Percentiles rank a stretch among this genome's conserved stretches.
phyloP scores from a whole-genome alignment of 371 early-diverging fungal genomes.

The Nematocida ironsii region DNA sequence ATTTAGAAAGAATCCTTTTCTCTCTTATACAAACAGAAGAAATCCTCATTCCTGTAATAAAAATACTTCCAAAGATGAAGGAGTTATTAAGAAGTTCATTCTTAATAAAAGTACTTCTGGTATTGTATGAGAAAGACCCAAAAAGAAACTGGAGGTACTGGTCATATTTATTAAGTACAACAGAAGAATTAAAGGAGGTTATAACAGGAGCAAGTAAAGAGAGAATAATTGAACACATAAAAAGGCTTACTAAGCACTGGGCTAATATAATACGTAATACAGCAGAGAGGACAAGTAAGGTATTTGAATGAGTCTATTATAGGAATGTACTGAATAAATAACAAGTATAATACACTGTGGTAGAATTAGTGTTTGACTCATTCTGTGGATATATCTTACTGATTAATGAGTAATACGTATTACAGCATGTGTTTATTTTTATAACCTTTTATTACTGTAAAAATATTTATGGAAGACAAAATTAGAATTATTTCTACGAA shows the following conservation, averaged over 20 bases:
- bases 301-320: not conserved
- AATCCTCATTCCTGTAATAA: not conserved
- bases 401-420: too few relatives aligned
- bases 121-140: slow-evolving; percentile 39
- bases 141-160: slow-evolving; percentile 52
- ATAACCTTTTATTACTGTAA: not conserved
- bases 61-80: slow-evolving; percentile 3
- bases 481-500: not conserved
- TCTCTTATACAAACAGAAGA: not conserved
- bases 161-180: slow-evolving; percentile 9
- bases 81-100: not conserved
- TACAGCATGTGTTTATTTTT: too few relatives aligned
- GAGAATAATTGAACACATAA: not conserved
- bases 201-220: slow-evolving; percentile 1
- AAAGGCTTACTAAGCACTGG: slow-evolving; percentile 45
- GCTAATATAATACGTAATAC: slow-evolving; percentile 25
- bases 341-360: not conserved
- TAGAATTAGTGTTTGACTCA: too few relatives aligned
- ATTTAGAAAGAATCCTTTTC: slow-evolving; percentile 21
- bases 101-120: not conserved
- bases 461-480: slow-evolving; percentile 42
- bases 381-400: too few relatives aligned
- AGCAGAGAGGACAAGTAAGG: not conserved
- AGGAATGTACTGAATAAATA: slow-evolving; percentile 28
- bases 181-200: not conserved